Conservation (phyloP, 805 yeast species). For the Pichia exigua region DNA sequence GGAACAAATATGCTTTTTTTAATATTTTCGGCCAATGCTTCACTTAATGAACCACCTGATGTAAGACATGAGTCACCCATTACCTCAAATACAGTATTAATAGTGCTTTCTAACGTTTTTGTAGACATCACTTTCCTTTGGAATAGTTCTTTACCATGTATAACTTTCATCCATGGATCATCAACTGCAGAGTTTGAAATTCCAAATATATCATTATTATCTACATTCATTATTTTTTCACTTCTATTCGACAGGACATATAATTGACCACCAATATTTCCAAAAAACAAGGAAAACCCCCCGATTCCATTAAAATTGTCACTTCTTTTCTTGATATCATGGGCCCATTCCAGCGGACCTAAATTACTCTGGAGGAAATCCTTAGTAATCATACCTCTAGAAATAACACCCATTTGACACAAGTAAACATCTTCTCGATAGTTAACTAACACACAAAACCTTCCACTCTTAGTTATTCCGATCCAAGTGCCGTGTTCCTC, state of each 20-base stretch:
- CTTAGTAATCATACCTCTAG: constrained; percentile 41
- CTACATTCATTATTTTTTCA: constrained; percentile 18
- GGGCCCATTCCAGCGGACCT: constrained; percentile 40
- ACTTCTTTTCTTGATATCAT: constrained; percentile 22
- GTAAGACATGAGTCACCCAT: constrained; percentile 25
- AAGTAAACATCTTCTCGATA: constrained; percentile 41
- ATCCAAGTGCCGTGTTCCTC: constrained; percentile 88
- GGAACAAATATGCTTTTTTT: constrained; percentile 8
- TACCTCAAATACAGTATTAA: constrained; percentile 30
- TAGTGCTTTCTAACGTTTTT: not conserved
- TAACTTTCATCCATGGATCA: constrained; percentile 72
- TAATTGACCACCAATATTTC: constrained; percentile 33
- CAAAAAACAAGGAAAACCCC: constrained; percentile 58
- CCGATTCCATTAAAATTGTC: constrained; percentile 37
- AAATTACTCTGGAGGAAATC: constrained; percentile 28
- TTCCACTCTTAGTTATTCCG: constrained; percentile 50
- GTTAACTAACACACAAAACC: constrained; percentile 69
- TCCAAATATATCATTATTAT: constrained; percentile 36
- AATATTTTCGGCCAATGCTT: not conserved
- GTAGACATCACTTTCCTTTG: not conserved
- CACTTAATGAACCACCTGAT: not conserved
- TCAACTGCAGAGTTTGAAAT: constrained; percentile 60
- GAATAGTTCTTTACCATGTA: constrained; percentile 53
- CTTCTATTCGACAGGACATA: constrained; percentile 44
- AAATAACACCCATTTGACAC: constrained; percentile 16